Evolutionary conservation across 208 protist species (phyloP), one percentile per base, ranked within the genome.

Genomic region (Herpetomonas tarakana): DNA sequence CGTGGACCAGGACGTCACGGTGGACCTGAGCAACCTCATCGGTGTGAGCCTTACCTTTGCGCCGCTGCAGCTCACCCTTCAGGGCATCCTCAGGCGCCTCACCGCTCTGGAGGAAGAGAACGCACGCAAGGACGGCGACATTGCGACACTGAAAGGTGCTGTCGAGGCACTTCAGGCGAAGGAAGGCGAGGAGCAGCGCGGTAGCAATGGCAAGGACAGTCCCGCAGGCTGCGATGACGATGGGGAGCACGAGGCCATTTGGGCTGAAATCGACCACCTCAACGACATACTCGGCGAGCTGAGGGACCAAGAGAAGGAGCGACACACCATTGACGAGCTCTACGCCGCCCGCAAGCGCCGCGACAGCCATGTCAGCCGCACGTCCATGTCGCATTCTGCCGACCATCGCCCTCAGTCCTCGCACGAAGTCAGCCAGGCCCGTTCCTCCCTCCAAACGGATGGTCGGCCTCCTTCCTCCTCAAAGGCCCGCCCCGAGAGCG

Each of bases 11-110:
- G 63, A 41, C 11, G 59, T 65, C 11, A 80, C 90, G 64, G 61
- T 88, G 4, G 85, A 94, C 66, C 70, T 94, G 21, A 86, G 76
- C 38, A 79, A 92, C 71, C 79, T 94, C 26, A 92, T 94, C 50
- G 70, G 72, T 58, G 70, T 87, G 60, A 78, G 59, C 52, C 61
- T 94, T 49, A 81, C 71, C 28, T 94, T 94, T 58, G 45, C 74
- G 47, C 84, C 84, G 0, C 72, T 94, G 19, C 83, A 92, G 62
- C 56, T 94, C 16, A 85, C 83, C 18, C 53, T 94, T 31, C 66
- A 84, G 19, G 61, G 71, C 28, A 81, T 94, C 31, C 45, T 90
- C 0, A 73, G 74, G 39, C 85, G 88, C 12, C 57, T 91, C 2
- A 62, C 52, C 12, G 24, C 71, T 0, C 62, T 85, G 39, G 81